Base-by-base conservation (phyloP, 257 asterid genomes). In the Rhazya stricta region DNA sequence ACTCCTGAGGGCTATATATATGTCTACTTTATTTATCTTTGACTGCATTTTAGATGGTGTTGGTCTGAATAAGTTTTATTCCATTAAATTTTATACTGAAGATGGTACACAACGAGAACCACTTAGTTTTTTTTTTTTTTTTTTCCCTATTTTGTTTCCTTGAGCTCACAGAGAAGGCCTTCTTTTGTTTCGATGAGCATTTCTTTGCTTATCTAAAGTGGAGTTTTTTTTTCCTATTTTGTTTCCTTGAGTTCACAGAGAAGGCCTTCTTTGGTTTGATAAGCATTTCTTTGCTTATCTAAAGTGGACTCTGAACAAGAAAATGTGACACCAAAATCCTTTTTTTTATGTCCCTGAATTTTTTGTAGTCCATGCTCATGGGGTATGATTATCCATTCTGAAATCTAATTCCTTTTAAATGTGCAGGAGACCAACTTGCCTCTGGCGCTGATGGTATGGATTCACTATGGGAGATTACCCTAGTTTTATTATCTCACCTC, bases 361-460 rank as follows among this genome's bases (percentile, higher is more conserved):
- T 9, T 69, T 41, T 18, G 18, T 42, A 2, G 1, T 36, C 37
- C 15, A 36, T 66, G 48, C 27, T 36, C 36, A 4, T 5, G 16
- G 23, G 19, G 42, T 25, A 23, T 23, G 57, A 19, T 23, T 45
- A 23, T 42, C 46, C 15, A 30, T 12, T 45, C 74, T 80, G 69
- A 48, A 19, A 15, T 70, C 66, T 29, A 73, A 79, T 75, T 74
- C 73, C 69, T 82, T 42, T 74, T 53, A 48, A 66, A 81, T 50
- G 68, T 86, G 85, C 96, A 95, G 99, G 99, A 69, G 96, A 92
- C 72, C 91, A 75, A 79, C 90, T 95, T 76, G 98, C 99, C 39
- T 95, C 99, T 74, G 98, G 98, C 75, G 98, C 96, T 79, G 99
- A 95, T 83, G 99, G 99, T 95, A 80, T 73, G 83, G 51, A 34